Percentiles rank a stretch among this genome's conserved stretches.
These are phyloP conservation scores for Picochlorum costavermella DNA, from an alignment of 139 green algal genomes.

Conservation along the genomic window DNA sequence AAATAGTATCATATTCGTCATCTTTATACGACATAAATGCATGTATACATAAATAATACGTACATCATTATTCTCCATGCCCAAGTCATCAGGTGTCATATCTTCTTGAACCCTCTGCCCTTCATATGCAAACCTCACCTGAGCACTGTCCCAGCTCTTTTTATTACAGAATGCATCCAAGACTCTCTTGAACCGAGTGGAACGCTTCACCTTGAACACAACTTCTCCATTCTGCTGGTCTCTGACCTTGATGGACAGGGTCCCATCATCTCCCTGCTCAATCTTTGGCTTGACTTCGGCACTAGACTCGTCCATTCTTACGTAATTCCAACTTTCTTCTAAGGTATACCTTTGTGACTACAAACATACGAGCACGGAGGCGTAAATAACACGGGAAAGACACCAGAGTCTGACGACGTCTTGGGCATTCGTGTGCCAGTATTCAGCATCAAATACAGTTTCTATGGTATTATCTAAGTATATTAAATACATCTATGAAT, in stretches of 20 bases:
- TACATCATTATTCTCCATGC: conserved; percentile 15
- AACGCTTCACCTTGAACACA: conserved; percentile 34
- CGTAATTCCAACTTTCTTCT: too few species aligned
- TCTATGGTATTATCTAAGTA: too few species aligned
- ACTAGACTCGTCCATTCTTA: not conserved
- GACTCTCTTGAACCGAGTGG: conserved; percentile 34
- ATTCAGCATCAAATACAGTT: too few species aligned
- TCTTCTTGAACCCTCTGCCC: conserved; percentile 7
- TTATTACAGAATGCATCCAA: conserved; percentile 28
- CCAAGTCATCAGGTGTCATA: conserved; percentile 6
- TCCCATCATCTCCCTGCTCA: conserved; percentile 1
- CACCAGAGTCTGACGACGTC: too few species aligned
- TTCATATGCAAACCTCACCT: conserved; percentile 33
- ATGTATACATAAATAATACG: too few species aligned
- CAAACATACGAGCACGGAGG: too few species aligned
- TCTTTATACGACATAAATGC: not conserved
- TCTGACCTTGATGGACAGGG: conserved; percentile 29
- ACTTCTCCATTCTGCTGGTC: conserved; percentile 31
- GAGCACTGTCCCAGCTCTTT: conserved; percentile 14
- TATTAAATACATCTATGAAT: too few species aligned
- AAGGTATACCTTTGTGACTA: too few species aligned
- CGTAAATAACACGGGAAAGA: too few species aligned
- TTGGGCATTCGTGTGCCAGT: too few species aligned
- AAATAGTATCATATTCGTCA: not conserved
- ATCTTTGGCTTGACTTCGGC: conserved; percentile 21